Conservation (phyloP, 2,329 filamentous ascomycete genomes). For the Diplodia corticola region DNA sequence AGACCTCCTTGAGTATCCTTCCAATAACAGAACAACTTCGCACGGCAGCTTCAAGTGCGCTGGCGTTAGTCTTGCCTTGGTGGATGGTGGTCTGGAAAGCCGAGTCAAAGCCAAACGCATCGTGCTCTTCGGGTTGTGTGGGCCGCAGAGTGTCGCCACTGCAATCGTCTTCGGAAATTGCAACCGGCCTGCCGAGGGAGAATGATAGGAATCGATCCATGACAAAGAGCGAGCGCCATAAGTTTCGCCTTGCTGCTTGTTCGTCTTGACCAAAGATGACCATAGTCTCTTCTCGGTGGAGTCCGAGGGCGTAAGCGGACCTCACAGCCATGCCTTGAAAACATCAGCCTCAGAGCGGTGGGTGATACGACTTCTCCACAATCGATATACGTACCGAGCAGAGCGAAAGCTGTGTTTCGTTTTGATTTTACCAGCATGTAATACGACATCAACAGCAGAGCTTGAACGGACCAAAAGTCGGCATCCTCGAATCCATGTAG, state of each 20-base stretch:
- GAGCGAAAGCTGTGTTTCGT: constrained; percentile 63
- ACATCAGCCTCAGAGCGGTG: neutral
- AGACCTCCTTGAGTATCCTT: constrained; percentile 59
- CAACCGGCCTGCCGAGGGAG: constrained; percentile 61
- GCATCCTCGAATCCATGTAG: constrained; percentile 59
- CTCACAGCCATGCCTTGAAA: constrained; percentile 61
- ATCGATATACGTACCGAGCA: constrained; percentile 51
- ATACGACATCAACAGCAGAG: constrained; percentile 62
- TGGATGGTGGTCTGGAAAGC: constrained; percentile 29
- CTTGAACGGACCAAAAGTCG: constrained; percentile 66
- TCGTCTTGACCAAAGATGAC: constrained; percentile 53
- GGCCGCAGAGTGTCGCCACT: constrained; percentile 50
- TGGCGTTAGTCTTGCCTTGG: constrained; percentile 39
- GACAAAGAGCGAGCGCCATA: constrained; percentile 66
- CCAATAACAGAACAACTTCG: constrained; percentile 61
- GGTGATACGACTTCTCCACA: too few relatives aligned
- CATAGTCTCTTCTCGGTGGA: constrained; percentile 63
- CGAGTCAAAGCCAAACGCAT: constrained; percentile 34
- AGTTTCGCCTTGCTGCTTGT: constrained; percentile 53
- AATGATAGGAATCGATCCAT: constrained; percentile 65
- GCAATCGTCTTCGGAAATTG: constrained; percentile 64
- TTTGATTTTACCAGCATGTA: constrained; percentile 64
- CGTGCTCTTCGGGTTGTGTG: constrained; percentile 22
- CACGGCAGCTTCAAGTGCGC: constrained; percentile 57
- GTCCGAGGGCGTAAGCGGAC: constrained; percentile 61